Percentiles rank a stretch among this genome's conserved stretches.
Conservation (phyloP, 148 eudicot species). For the Chenopodium suecicum region DNA sequence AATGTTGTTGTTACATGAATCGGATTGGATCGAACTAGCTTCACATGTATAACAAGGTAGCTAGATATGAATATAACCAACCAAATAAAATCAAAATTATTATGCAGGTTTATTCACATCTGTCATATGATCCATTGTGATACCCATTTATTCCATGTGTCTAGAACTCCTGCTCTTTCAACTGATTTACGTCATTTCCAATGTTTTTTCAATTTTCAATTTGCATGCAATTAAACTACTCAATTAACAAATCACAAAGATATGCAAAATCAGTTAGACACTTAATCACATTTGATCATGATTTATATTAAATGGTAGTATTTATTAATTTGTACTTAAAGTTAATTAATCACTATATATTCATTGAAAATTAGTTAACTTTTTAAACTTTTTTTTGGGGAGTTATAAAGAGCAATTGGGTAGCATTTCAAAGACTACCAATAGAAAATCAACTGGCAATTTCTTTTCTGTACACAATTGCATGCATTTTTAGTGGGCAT, state of each 20-base stretch:
- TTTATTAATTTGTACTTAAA: no score
- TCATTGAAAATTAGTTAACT: no score
- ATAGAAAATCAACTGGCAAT: no score
- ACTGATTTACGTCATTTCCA: neutral
- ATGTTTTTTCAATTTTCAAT: neutral
- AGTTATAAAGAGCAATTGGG: neutral
- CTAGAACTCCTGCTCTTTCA: neutral
- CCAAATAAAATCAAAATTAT: neutral
- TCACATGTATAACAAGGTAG: neutral
- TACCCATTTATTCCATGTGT: neutral
- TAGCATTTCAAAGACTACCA: neutral
- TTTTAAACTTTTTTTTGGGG: no score
- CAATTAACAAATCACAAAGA: neutral
- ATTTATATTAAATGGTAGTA: no score
- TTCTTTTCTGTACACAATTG: no score
- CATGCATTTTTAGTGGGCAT: no score
- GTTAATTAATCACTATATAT: neutral
- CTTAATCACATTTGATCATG: no score
- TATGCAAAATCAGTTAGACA: neutral
- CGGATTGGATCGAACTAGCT: no score
- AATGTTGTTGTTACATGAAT: no score
- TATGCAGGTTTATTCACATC: neutral
- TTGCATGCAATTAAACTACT: neutral
- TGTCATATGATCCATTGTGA: neutral
- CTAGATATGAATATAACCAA: neutral